Percentiles rank a stretch among this genome's conserved stretches.
These are phyloP conservation scores for Lachancea mirantina DNA, from an alignment of 805 yeast genomes.

Conservation along the genomic window DNA sequence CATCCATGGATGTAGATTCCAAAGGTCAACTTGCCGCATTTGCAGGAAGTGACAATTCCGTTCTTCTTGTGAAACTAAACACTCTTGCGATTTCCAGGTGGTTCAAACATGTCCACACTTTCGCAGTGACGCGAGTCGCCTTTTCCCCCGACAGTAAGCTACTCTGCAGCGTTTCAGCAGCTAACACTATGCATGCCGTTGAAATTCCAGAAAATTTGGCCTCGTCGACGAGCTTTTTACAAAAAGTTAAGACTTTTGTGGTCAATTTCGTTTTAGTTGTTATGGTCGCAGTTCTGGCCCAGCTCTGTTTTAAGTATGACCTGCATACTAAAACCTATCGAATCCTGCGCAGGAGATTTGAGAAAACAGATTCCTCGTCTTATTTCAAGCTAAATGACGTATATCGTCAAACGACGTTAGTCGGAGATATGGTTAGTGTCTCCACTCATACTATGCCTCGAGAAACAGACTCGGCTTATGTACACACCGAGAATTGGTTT, in stretches of 20 bases:
- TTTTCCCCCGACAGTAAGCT: constrained; percentile 62
- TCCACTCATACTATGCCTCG: constrained; percentile 11
- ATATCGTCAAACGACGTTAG: constrained; percentile 16
- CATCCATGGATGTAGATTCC: constrained; percentile 40
- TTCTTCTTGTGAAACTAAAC: constrained; percentile 46
- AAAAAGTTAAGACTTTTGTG: constrained; percentile 19
- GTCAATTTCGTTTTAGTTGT: constrained; percentile 22
- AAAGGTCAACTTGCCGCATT: constrained; percentile 34
- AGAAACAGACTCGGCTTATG: constrained; percentile 7
- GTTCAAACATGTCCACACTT: constrained; percentile 59
- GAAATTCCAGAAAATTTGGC: constrained; percentile 48
- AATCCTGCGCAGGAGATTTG: constrained; percentile 14
- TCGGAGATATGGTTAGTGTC: constrained; percentile 17
- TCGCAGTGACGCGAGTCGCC: constrained; percentile 67
- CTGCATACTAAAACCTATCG: constrained; percentile 17
- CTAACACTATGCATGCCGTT: constrained; percentile 60
- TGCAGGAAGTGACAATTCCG: constrained; percentile 52
- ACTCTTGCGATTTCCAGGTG: constrained; percentile 46
- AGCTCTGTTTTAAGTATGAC: constrained; percentile 21
- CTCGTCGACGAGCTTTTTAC: constrained; percentile 25
- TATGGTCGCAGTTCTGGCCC: constrained; percentile 19
- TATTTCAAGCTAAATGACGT: constrained; percentile 14
- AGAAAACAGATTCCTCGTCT: constrained; percentile 14
- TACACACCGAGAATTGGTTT: constrained; percentile 1
- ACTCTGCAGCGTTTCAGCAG: constrained; percentile 70